phyloP scores from a whole-genome alignment of 1,284 basidiomycete species.

The Naganishia albida region DNA sequence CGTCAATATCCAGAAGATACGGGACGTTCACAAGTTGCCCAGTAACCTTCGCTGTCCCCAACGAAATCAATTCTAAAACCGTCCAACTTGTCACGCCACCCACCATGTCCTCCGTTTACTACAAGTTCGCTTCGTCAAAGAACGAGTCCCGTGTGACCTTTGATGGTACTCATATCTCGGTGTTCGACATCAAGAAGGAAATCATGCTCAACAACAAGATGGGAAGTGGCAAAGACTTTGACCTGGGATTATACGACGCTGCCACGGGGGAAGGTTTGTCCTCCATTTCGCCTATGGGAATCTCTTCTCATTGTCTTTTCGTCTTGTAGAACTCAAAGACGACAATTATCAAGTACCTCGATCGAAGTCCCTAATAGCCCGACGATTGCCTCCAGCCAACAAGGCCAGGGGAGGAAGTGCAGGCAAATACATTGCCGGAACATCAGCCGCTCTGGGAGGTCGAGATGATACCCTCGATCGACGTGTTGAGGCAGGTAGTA shows the following conservation, averaged over 20 bases:
- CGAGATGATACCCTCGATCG: conserved; percentile 48
- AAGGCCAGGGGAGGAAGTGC: conserved; percentile 75
- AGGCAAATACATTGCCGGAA: conserved; percentile 74
- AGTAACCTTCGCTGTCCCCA: no score
- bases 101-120: conserved; percentile 92
- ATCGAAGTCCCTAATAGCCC: conserved; percentile 89
- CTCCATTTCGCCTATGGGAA: no score
- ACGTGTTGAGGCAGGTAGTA: conserved; percentile 50
- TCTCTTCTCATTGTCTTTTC: not conserved
- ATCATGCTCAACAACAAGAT: conserved; percentile 95
- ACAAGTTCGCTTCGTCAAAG: conserved; percentile 94
- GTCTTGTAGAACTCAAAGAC: conserved; percentile 77
- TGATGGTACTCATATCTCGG: conserved; percentile 96
- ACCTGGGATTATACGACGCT: conserved; percentile 81
- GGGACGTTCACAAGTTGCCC: not conserved
- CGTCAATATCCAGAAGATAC: not conserved
- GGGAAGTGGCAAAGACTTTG: conserved; percentile 92
- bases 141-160: conserved; percentile 94
- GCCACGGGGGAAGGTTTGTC: conserved; percentile 79
- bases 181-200: conserved; percentile 98
- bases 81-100: not conserved
- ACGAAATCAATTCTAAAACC: not conserved
- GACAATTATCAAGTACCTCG: conserved; percentile 89
- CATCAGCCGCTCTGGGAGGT: conserved; percentile 44
- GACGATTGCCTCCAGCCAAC: conserved; percentile 74